These are phyloP conservation scores for Ceratobasidium sp. DNA, from an alignment of 1,284 basidiomycete genomes.

Conservation along the genomic window DNA sequence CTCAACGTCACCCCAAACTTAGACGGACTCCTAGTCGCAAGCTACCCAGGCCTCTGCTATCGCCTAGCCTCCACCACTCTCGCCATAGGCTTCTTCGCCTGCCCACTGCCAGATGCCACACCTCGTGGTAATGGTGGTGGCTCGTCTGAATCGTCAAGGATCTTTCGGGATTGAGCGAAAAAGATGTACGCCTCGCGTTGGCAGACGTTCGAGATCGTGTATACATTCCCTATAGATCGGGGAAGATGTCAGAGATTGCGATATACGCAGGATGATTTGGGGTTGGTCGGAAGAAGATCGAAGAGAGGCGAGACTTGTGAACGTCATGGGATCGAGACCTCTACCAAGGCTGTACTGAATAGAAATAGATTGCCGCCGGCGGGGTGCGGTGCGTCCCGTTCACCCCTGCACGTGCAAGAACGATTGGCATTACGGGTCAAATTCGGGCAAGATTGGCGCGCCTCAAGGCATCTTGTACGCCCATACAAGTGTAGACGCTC, in stretches of 20 bases:
- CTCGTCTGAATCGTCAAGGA: slow-evolving; percentile 62
- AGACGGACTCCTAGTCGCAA: background rate
- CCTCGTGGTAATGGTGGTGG: slow-evolving; percentile 43
- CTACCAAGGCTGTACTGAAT: too few species aligned
- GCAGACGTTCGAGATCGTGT: slow-evolving; percentile 90
- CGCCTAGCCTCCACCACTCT: slow-evolving; percentile 28
- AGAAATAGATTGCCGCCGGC: too few species aligned
- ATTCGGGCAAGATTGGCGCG: too few species aligned
- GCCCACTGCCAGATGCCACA: background rate
- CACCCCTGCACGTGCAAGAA: too few species aligned
- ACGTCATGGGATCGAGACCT: too few species aligned
- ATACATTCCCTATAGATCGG: slow-evolving; percentile 79
- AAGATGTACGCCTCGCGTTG: slow-evolving; percentile 86
- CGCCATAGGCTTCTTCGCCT: slow-evolving; percentile 28
- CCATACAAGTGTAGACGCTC: too few species aligned
- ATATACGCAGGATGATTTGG: background rate
- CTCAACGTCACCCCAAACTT: background rate
- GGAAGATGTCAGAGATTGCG: background rate
- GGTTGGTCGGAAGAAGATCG: background rate
- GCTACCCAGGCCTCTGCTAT: background rate
- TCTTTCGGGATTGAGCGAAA: slow-evolving; percentile 92
- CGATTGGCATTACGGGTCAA: too few species aligned
- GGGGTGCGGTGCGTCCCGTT: too few species aligned
- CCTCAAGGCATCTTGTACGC: too few species aligned
- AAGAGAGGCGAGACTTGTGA: too few species aligned